phyloP scores from a whole-genome alignment of 2,329 filamentous ascomycete species.

The Xylariales sp. region DNA sequence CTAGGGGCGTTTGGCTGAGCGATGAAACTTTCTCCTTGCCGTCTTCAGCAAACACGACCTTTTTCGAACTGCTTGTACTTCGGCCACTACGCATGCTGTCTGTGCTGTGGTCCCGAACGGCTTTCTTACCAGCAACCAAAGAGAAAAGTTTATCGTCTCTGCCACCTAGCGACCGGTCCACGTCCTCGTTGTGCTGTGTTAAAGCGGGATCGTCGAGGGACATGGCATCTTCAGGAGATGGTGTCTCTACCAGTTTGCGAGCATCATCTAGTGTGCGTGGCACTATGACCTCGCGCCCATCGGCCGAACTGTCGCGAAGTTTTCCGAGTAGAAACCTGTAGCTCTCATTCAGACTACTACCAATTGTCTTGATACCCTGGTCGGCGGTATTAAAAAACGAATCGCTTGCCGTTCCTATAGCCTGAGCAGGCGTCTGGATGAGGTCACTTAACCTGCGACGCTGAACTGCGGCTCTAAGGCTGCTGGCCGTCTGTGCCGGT shows the following conservation, averaged over 20 bases:
- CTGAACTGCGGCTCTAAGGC: slow-evolving; percentile 60
- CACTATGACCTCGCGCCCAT: slow-evolving; percentile 66
- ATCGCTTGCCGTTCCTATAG: slow-evolving; percentile 84
- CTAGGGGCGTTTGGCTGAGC: slow-evolving; percentile 46
- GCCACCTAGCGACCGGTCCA: slow-evolving; percentile 47
- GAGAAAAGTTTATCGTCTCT: slow-evolving; percentile 75
- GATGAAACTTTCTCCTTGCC: slow-evolving; percentile 54
- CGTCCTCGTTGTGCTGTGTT: slow-evolving; percentile 57
- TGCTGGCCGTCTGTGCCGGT: slow-evolving; percentile 53
- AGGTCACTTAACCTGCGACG: slow-evolving; percentile 83
- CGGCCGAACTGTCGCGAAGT: slow-evolving; percentile 76
- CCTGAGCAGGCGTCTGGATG: slow-evolving; percentile 84
- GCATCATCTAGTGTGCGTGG: slow-evolving; percentile 95
- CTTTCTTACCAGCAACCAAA: slow-evolving; percentile 74
- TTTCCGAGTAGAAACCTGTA: slow-evolving; percentile 94
- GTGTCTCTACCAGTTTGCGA: slow-evolving; percentile 84
- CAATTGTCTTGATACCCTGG: slow-evolving; percentile 90
- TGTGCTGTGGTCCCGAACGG: slow-evolving; percentile 75
- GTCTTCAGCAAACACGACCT: slow-evolving; percentile 63
- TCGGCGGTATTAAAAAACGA: slow-evolving; percentile 89
- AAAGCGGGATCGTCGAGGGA: slow-evolving; percentile 69
- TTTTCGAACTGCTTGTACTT: slow-evolving; percentile 71
- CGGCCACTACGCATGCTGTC: slow-evolving; percentile 77
- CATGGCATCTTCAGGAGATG: slow-evolving; percentile 70
- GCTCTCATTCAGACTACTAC: slow-evolving; percentile 88